These are phyloP conservation scores for Saussurea involucrata DNA, from an alignment of 129 eudicot species.

Conservation along the genomic window DNA sequence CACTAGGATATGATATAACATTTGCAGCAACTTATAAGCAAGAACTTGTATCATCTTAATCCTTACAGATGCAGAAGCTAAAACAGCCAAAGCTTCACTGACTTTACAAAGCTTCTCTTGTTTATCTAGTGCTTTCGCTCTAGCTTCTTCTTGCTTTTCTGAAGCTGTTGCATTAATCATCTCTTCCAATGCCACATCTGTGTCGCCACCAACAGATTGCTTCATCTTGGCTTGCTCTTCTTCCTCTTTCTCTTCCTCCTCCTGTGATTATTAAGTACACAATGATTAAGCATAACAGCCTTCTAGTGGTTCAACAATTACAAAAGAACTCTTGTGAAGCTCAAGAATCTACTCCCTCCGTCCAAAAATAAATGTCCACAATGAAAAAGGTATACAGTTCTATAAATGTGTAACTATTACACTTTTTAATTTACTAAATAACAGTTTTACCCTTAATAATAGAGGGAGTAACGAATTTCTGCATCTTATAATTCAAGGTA, in stretches of 20 bases:
- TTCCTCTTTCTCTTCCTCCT: slow-evolving; percentile 89
- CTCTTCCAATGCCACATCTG: slow-evolving; percentile 84
- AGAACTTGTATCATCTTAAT: background rate
- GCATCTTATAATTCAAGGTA: background rate
- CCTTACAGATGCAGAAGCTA: slow-evolving; percentile 95
- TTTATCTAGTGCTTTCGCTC: slow-evolving; percentile 67
- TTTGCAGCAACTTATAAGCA: slow-evolving; percentile 2
- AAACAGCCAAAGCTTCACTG: slow-evolving; percentile 94
- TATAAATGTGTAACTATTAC: background rate
- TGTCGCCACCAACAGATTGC: slow-evolving; percentile 42
- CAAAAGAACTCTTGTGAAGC: background rate
- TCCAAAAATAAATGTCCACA: background rate
- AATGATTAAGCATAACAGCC: slow-evolving; percentile 2
- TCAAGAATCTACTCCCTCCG: background rate
- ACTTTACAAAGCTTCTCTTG: slow-evolving; percentile 89
- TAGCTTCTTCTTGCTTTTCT: slow-evolving; percentile 64
- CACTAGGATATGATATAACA: background rate
- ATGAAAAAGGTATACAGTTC: background rate
- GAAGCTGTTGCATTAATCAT: slow-evolving; percentile 63
- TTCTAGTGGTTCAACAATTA: background rate
- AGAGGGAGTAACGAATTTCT: background rate
- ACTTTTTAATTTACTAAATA: background rate
- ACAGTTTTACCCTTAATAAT: background rate
- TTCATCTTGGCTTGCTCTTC: slow-evolving; percentile 69
- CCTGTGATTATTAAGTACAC: slow-evolving; percentile 35